Evolutionary conservation across 768 basidiomycete species (phyloP).

Genomic region (Agrocybe praecox): DNA sequence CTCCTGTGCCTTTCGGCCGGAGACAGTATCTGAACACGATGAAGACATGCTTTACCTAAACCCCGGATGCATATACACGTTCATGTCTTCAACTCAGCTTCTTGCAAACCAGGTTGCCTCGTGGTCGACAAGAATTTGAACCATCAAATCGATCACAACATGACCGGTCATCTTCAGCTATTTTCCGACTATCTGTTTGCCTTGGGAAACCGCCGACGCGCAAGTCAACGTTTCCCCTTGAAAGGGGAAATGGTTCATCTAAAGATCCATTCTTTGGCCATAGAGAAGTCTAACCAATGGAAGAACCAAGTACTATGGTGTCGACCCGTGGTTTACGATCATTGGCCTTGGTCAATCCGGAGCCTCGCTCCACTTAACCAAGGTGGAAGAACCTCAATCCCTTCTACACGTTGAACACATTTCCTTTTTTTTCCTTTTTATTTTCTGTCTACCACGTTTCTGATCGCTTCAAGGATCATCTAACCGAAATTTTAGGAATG

Average conservation of each 20-base stretch:
- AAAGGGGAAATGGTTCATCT: constrained; percentile 26
- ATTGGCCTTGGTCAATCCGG: constrained; percentile 55
- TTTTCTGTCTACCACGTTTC: constrained; percentile 75
- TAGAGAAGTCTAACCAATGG: constrained; percentile 26
- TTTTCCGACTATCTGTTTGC: constrained; percentile 21
- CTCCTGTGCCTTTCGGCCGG: constrained; percentile 56
- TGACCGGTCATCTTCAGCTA: constrained; percentile 27
- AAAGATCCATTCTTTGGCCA: constrained; percentile 23
- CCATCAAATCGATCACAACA: constrained; percentile 30
- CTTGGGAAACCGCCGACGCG: constrained; percentile 23
- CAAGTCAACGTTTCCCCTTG: constrained; percentile 17
- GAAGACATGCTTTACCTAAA: constrained; percentile 67
- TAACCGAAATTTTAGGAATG: constrained; percentile 39
- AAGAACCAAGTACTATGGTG: constrained; percentile 49
- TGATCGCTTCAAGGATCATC: constrained; percentile 68
- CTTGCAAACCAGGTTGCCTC: constrained; percentile 48
- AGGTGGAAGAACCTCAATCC: constrained; percentile 54
- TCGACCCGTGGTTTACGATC: constrained; percentile 73
- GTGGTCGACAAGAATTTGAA: constrained; percentile 29
- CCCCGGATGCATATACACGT: constrained; percentile 71
- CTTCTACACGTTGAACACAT: constrained; percentile 76
- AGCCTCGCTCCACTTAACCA: constrained; percentile 71
- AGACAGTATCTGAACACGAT: constrained; percentile 61
- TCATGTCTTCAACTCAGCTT: constrained; percentile 45
- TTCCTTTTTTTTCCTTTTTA: constrained; percentile 71